Evolutionary conservation across 2,329 filamentous ascomycete genomes (phyloP).

Genomic region (Fusarium robinianum): DNA sequence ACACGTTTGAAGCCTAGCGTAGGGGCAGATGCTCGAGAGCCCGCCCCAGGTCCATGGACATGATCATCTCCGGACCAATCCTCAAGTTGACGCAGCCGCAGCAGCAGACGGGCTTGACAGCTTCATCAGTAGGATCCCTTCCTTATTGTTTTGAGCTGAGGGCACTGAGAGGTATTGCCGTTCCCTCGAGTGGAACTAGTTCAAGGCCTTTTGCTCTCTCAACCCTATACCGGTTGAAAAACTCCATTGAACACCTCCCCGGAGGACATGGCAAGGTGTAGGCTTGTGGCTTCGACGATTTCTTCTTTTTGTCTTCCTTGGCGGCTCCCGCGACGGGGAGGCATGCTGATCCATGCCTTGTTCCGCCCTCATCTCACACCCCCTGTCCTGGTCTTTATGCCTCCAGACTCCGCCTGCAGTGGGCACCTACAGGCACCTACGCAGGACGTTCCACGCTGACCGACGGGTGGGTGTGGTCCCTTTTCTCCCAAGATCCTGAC

Average conservation of each 20-base stretch:
- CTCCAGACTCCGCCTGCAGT: constrained; percentile 24
- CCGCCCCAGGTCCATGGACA: constrained; percentile 27
- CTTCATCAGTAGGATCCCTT: constrained; percentile 1
- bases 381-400: constrained; percentile 18
- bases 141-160: no score
- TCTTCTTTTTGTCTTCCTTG: constrained; percentile 39
- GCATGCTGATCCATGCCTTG: constrained; percentile 29
- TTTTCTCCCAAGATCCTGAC: constrained; percentile 18
- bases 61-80: constrained; percentile 33
- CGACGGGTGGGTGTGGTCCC: constrained; percentile 16
- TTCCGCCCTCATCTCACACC: constrained; percentile 27
- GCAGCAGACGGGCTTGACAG: constrained; percentile 4
- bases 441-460: no score
- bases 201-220: no score
- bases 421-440: no score
- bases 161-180: no score
- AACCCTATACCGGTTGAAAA: no score
- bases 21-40: constrained; percentile 25
- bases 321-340: constrained; percentile 25
- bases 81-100: constrained; percentile 13
- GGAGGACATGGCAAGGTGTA: no score
- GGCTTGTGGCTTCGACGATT: constrained; percentile 29
- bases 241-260: no score
- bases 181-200: no score
- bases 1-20: constrained; percentile 29